Evolutionary conservation across 2,329 filamentous ascomycete species (phyloP).

Genomic region (Fusarium heterosporum): DNA sequence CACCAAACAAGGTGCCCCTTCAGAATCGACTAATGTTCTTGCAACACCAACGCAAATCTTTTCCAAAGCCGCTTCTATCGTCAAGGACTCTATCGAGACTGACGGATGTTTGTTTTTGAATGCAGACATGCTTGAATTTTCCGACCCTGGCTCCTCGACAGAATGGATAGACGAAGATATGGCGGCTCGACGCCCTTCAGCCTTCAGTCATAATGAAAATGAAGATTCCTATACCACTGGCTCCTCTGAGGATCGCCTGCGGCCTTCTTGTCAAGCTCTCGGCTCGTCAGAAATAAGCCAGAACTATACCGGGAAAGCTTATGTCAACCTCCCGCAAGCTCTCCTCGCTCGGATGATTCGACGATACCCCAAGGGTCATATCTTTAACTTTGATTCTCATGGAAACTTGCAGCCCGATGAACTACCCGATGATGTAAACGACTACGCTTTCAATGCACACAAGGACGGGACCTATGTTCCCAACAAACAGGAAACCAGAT

Average conservation of each 20-base stretch:
- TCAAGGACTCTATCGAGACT: slow-evolving; percentile 56
- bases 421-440: slow-evolving; percentile 41
- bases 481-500: background rate
- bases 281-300: slow-evolving; percentile 23
- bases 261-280: slow-evolving; percentile 20
- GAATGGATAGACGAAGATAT: slow-evolving; percentile 27
- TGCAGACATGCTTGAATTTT: slow-evolving; percentile 49
- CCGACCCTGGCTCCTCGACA: slow-evolving; percentile 1
- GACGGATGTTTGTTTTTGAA: slow-evolving; percentile 54
- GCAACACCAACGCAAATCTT: slow-evolving; percentile 48
- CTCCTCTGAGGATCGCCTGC: slow-evolving; percentile 25
- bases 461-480: background rate
- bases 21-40: background rate
- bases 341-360: slow-evolving; percentile 57
- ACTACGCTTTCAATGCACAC: rapidly evolving
- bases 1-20: background rate
- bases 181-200: slow-evolving; percentile 15
- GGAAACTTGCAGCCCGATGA: slow-evolving; percentile 52
- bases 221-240: slow-evolving; percentile 22
- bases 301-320: background rate
- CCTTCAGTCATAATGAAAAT: slow-evolving; percentile 15
- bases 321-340: slow-evolving; percentile 51
- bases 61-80: slow-evolving; percentile 57
- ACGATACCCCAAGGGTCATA: slow-evolving; percentile 59
- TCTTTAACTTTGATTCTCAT: slow-evolving; percentile 58